Percentiles rank a stretch among this genome's conserved stretches.
Conservation (phyloP, 192 early-diverging fungal species). For the Coemansia sp. region DNA sequence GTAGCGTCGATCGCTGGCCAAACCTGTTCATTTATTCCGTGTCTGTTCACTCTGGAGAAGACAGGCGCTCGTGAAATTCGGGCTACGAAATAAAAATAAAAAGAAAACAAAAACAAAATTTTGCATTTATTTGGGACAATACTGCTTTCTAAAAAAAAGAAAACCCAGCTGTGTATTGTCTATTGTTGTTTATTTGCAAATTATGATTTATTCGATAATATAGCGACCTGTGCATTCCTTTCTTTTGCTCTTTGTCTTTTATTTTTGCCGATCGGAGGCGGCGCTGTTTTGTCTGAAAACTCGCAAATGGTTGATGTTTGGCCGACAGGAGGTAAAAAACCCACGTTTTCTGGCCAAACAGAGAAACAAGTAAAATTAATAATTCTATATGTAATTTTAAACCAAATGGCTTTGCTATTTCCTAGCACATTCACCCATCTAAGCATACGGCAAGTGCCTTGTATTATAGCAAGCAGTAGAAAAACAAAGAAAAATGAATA, state of each 20-base stretch:
- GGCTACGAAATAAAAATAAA: neutral
- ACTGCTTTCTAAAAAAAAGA: neutral
- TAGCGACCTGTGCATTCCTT: neutral
- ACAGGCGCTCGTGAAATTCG: neutral
- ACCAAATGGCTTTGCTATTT: neutral
- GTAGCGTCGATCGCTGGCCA: neutral
- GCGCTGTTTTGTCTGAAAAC: neutral
- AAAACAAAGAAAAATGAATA: neutral
- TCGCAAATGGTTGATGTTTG: neutral
- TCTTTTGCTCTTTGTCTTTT: neutral
- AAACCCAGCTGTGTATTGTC: neutral
- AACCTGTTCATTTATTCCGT: neutral
- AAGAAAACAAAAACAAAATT: neutral
- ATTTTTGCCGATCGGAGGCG: constrained; percentile 1
- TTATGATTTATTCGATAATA: neutral
- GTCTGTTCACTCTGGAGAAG: neutral
- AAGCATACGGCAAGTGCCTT: neutral
- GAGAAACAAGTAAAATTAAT: neutral
- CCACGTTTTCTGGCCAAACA: neutral
- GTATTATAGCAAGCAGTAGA: neutral
- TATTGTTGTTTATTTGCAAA: constrained; percentile 3
- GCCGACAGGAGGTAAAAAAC: neutral
- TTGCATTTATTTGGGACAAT: neutral
- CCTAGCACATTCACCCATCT: neutral
- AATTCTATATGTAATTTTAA: neutral